Evolutionary conservation across 129 eudicot species (phyloP).

Genomic region (Sambucus nigra): DNA sequence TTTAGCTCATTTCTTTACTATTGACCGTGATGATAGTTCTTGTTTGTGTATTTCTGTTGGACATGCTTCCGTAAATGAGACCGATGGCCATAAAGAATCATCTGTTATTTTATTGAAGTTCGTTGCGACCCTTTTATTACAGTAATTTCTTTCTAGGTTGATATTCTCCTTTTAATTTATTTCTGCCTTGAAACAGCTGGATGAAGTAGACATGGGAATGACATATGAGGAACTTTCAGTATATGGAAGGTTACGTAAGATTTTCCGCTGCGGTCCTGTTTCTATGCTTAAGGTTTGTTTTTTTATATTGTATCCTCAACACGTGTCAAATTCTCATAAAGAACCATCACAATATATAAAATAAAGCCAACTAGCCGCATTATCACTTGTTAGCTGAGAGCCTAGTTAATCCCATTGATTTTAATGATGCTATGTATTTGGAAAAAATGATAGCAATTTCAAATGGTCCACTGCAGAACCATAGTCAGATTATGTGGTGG

Average conservation of each 20-base stretch:
- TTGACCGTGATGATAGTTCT: too few relatives aligned
- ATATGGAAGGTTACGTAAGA: slow-evolving; percentile 85
- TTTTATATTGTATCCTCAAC: neutral
- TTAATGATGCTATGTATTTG: too few relatives aligned
- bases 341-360: neutral
- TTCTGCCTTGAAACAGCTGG: slow-evolving; percentile 63
- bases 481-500: too few relatives aligned
- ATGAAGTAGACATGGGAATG: slow-evolving; percentile 99
- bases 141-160: too few relatives aligned
- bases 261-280: slow-evolving; percentile 89
- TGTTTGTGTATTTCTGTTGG: too few relatives aligned
- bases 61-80: too few relatives aligned
- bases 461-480: neutral
- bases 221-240: slow-evolving; percentile 89
- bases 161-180: too few relatives aligned
- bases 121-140: too few relatives aligned
- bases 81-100: too few relatives aligned
- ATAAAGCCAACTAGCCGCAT: neutral
- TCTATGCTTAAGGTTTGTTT: slow-evolving; percentile 87
- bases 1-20: neutral
- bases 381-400: neutral
- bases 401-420: neutral
- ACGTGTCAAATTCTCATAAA: neutral
- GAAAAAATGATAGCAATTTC: too few relatives aligned
- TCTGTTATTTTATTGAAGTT: too few relatives aligned